These are phyloP conservation scores for Vitis hybrid DNA, from an alignment of 177 flowering plant species.

Conservation along the genomic window DNA sequence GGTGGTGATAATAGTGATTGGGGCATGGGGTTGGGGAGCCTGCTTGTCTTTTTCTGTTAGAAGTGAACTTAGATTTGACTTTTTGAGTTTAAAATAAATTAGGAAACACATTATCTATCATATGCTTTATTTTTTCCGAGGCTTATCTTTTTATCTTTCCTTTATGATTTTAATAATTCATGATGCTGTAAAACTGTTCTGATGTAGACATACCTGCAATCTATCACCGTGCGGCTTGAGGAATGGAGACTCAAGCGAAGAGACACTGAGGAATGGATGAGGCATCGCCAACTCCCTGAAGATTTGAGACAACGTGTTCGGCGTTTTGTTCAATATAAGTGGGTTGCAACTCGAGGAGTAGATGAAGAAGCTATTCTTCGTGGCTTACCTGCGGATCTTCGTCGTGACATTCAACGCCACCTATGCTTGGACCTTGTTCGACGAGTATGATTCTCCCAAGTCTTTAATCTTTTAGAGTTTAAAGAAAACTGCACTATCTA, in stretches of 20 bases:
- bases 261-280: constrained; percentile 99
- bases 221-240: constrained; percentile 81
- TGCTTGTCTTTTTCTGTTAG: no score
- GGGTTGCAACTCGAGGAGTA: constrained; percentile 95
- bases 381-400: constrained; percentile 83
- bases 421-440: constrained; percentile 93
- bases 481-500: neutral
- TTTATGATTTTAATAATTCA: neutral
- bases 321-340: constrained; percentile 86
- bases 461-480: neutral
- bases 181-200: neutral
- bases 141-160: neutral
- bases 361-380: constrained; percentile 73
- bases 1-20: no score
- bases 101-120: neutral
- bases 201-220: constrained; percentile 86
- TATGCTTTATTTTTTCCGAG: neutral
- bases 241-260: constrained; percentile 91
- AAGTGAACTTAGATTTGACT: no score
- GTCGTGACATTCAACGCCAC: constrained; percentile 90
- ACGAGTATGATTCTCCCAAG: constrained; percentile 53
- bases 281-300: constrained; percentile 88
- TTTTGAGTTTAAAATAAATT: no score
- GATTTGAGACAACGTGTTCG: constrained; percentile 68
- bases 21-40: no score